Base-by-base conservation (phyloP, 106 monocot species). In the Vanilla planifolia region DNA sequence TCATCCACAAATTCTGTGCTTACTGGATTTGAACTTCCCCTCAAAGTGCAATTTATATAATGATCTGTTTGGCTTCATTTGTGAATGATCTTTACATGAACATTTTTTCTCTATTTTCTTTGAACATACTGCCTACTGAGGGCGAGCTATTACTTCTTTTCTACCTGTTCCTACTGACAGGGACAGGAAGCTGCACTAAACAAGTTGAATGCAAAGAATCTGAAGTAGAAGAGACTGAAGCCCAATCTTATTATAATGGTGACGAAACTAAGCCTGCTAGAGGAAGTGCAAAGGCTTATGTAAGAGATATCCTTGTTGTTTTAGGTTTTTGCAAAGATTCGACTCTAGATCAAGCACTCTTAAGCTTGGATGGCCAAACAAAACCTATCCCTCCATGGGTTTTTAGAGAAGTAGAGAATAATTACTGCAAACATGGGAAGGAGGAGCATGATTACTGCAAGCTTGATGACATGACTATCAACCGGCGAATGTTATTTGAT, bases 401-500 rank as follows among this genome's bases (percentile, higher is more conserved):
- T 21, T 90, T 79, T 53, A 71, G 79, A 7, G 53, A 77, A 83
- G 61, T 85, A 1, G 85, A 89, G 48, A 73, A 82, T 51, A 61
- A 44, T 47, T 73, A 61, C 33, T 39, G 15, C 25, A 46, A 57
- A 51, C 24, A 6, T 9, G 63, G 26, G 24, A 39, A 44, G 28
- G 44, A 42, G 5, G 32, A 71, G 36, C 33, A 15, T 14, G 59
- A 19, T 30, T 39, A 4, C 42, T 34, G 36, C 66, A 10, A 1
- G 40, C 33, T 27, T 33, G 69, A 42, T 7, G 64, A 76, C 22
- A 51, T 48, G 3, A 28, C 37, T 14, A 7, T 79, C n/a, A 55
- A 62, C 40, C 72, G 63, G 55, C 72, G 64, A 44, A 47, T 92
- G 51, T 46, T 92, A 19, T 87, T 87, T 55, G 78, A 87, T 63